These are phyloP conservation scores for Dictyophora rubrovolvata DNA, from an alignment of 768 basidiomycete species.

Conservation along the genomic window DNA sequence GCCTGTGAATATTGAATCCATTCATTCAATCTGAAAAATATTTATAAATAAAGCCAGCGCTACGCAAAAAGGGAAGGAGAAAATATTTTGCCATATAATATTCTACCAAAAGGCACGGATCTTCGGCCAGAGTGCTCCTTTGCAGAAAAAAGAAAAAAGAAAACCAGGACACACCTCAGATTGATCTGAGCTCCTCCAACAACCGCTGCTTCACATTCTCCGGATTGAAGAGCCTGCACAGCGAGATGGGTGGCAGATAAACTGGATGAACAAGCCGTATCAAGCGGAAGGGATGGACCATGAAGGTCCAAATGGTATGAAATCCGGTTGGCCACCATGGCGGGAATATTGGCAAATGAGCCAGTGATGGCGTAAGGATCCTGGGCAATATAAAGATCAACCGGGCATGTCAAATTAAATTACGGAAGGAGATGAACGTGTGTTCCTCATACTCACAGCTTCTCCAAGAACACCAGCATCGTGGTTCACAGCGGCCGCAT, in stretches of 20 bases:
- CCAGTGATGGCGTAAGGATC: constrained; percentile 14
- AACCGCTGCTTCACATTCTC: constrained; percentile 39
- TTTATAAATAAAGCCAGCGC: not conserved
- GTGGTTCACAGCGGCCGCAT: constrained; percentile 5
- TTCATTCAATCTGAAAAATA: constrained; percentile 22
- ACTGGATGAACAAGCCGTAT: constrained; percentile 42
- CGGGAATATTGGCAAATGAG: constrained; percentile 25
- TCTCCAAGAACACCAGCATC: constrained; percentile 5
- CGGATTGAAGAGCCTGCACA: constrained; percentile 30
- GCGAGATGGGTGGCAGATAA: constrained; percentile 40
- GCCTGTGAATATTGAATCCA: constrained; percentile 29
- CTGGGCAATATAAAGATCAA: not conserved
- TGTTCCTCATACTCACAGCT: not conserved
- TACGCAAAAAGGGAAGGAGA: not conserved
- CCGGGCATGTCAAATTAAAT: not conserved
- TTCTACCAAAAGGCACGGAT: not conserved
- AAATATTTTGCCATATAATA: not conserved
- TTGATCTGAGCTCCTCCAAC: constrained; percentile 37
- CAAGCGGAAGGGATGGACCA: constrained; percentile 40
- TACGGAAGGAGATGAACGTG: not conserved
- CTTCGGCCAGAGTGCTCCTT: not conserved
- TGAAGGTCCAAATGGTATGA: constrained; percentile 30
- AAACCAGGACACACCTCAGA: constrained; percentile 22
- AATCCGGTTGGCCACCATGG: constrained; percentile 31
- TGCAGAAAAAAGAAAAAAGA: not conserved